A percentile compares a stretch with the other conserved stretches of the same genome.
These are phyloP conservation scores for Blepharisma stoltei DNA, from an alignment of 73 alveolate species.

Conservation along the genomic window DNA sequence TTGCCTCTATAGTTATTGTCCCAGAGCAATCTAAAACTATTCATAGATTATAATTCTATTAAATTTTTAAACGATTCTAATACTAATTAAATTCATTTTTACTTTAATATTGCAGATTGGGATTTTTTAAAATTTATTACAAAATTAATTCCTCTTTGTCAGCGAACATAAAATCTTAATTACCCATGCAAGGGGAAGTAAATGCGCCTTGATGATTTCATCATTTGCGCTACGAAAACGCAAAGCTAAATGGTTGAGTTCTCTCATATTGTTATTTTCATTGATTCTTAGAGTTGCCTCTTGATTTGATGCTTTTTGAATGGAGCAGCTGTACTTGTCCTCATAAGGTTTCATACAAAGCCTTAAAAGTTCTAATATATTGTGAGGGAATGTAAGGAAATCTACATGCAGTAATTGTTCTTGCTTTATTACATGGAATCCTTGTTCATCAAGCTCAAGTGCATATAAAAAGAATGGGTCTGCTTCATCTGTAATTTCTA, in stretches of 20 bases:
- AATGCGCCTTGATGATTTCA: slow-evolving; percentile 43
- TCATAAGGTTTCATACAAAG: not conserved
- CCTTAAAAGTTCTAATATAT: slow-evolving; percentile 14
- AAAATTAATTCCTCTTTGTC: too few species aligned
- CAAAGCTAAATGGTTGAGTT: slow-evolving; percentile 29
- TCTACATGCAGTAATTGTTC: slow-evolving; percentile 45
- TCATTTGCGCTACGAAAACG: slow-evolving; percentile 45
- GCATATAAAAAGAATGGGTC: slow-evolving; percentile 60
- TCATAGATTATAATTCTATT: too few species aligned
- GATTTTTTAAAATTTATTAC: too few species aligned
- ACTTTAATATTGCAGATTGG: too few species aligned
- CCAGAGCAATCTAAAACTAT: too few species aligned
- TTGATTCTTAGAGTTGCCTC: slow-evolving; percentile 40
- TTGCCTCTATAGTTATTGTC: too few species aligned
- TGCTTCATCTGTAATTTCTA: slow-evolving; percentile 53
- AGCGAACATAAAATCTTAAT: too few species aligned
- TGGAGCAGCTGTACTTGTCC: slow-evolving; percentile 24
- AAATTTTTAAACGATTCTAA: too few species aligned
- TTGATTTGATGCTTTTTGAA: not conserved
- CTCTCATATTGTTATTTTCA: slow-evolving; percentile 41
- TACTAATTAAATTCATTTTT: too few species aligned
- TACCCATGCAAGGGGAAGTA: too few species aligned
- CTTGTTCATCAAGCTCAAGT: slow-evolving; percentile 49
- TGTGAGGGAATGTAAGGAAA: slow-evolving; percentile 35
- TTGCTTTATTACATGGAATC: slow-evolving; percentile 42